phyloP scores from a whole-genome alignment of 768 basidiomycete species.

The Mycena albidolilacea region DNA sequence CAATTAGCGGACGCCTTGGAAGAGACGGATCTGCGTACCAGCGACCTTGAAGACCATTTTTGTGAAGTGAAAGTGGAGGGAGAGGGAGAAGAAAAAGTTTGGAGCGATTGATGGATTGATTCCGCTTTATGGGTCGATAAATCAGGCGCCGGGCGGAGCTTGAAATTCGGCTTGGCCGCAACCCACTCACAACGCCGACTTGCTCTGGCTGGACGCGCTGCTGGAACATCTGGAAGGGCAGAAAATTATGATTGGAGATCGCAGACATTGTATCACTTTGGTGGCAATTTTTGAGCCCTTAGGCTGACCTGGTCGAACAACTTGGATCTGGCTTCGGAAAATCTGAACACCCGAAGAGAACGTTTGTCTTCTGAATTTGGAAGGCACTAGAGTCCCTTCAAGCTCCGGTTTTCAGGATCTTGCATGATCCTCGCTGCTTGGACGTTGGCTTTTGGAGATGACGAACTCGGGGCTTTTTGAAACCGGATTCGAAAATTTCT shows the following conservation, averaged over 20 bases:
- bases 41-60: constrained; percentile 94
- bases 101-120: constrained; percentile 41
- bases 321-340: no score
- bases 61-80: constrained; percentile 24
- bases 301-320: no score
- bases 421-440: no score
- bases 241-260: neutral
- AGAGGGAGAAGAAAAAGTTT: constrained; percentile 38
- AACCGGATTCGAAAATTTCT: no score
- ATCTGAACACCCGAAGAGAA: no score
- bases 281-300: no score
- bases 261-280: neutral
- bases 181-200: constrained; percentile 14
- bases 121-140: neutral
- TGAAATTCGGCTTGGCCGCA: constrained; percentile 29
- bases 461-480: no score
- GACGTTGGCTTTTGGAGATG: no score
- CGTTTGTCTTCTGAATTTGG: no score
- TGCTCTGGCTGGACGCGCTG: neutral
- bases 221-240: neutral
- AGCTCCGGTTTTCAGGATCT: no score
- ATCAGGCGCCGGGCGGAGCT: constrained; percentile 35
- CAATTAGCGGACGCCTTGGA: constrained; percentile 31
- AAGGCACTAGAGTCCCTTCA: no score
- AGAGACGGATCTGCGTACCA: constrained; percentile 60